Conservation (phyloP, 192 early-diverging fungal genomes). For the Diversispora epigaea region DNA sequence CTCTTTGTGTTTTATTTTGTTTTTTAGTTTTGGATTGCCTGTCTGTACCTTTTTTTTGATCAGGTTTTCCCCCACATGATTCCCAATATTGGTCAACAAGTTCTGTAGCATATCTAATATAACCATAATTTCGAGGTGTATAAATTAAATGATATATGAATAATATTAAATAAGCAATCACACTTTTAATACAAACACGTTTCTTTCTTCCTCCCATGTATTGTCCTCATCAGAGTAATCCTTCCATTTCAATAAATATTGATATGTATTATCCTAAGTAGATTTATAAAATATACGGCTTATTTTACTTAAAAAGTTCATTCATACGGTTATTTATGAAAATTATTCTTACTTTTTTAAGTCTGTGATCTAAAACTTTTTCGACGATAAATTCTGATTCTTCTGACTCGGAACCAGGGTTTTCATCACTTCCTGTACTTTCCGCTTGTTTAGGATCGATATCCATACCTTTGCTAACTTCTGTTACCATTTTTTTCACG, state of each 20-base stretch:
- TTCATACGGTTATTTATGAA: too few relatives aligned
- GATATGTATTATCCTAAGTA: not conserved
- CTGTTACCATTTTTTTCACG: too few relatives aligned
- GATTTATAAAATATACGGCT: too few relatives aligned
- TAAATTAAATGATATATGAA: not conserved
- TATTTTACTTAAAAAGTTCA: too few relatives aligned
- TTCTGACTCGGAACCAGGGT: too few relatives aligned
- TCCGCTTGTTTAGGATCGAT: too few relatives aligned
- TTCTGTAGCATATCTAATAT: slow-evolving; percentile 12
- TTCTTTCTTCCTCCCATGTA: slow-evolving; percentile 60
- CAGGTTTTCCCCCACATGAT: not conserved
- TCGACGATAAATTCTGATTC: too few relatives aligned
- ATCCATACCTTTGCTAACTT: too few relatives aligned
- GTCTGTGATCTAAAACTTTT: too few relatives aligned
- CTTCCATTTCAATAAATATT: slow-evolving; percentile 57
- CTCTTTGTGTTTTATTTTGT: not conserved
- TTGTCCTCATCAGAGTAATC: slow-evolving; percentile 47
- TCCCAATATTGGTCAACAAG: slow-evolving; percentile 21
- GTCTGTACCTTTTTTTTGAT: not conserved
- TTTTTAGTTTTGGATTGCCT: not conserved
- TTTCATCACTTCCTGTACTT: too few relatives aligned
- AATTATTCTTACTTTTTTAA: too few relatives aligned
- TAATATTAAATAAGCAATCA: not conserved
- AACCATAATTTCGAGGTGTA: not conserved
- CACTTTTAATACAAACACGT: slow-evolving; percentile 36